These are phyloP conservation scores for Tricholoma hemisulphureum DNA, from an alignment of 768 basidiomycete genomes.

Conservation along the genomic window DNA sequence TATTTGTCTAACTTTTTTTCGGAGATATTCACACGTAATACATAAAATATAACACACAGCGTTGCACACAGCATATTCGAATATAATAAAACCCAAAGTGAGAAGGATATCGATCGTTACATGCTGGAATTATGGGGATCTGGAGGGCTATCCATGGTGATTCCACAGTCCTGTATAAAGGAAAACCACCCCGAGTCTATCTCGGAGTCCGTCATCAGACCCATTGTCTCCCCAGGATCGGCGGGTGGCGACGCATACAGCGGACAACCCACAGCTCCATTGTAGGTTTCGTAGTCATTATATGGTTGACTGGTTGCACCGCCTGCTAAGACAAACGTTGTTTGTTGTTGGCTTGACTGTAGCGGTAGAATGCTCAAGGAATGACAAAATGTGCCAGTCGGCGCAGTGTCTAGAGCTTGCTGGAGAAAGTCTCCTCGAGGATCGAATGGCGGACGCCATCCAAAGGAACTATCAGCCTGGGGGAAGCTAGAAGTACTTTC, in stretches of 20 bases:
- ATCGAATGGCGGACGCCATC: slow-evolving; percentile 14
- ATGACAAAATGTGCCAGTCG: no score
- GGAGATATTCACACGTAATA: no score
- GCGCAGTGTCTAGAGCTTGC: neutral
- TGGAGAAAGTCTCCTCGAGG: neutral
- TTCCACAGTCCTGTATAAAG: slow-evolving; percentile 51
- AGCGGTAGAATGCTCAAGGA: neutral
- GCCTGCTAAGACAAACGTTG: neutral
- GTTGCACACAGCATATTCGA: neutral
- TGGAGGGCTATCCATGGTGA: slow-evolving; percentile 23
- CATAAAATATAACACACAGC: no score
- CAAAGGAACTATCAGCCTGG: slow-evolving; percentile 17
- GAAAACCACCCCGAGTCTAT: slow-evolving; percentile 50
- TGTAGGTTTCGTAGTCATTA: neutral
- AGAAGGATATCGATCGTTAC: no score
- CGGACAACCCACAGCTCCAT: neutral
- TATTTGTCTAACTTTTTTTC: no score
- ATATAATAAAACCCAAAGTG: no score
- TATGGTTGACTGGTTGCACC: neutral
- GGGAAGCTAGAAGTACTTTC: slow-evolving; percentile 13
- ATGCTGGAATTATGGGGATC: no score
- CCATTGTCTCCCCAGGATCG: slow-evolving; percentile 34
- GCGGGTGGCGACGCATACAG: slow-evolving; percentile 2
- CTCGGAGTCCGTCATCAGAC: slow-evolving; percentile 42
- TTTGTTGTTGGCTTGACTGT: neutral